A percentile compares a stretch with the other conserved stretches of the same genome.
Evolutionary conservation across 116 monocot species (phyloP).

Genomic region (Trichopus zeylanicus): DNA sequence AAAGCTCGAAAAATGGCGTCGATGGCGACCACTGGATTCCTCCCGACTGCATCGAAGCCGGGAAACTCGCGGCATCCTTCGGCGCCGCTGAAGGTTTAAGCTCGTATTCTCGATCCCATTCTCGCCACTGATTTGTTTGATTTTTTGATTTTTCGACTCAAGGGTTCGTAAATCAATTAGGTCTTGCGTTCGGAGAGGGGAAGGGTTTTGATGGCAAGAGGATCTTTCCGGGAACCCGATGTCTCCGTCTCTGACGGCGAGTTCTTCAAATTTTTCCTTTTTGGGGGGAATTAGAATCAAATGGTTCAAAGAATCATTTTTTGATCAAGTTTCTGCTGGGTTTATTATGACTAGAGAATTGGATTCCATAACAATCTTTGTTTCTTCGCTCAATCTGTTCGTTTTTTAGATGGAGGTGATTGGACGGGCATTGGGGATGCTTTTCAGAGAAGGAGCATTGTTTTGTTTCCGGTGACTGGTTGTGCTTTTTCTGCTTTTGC

Average conservation of each 20-base stretch:
- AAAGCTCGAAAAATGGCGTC: neutral
- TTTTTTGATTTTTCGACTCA: no score
- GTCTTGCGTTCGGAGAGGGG: neutral
- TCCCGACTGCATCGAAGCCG: neutral
- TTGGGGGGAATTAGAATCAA: neutral
- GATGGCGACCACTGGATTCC: neutral
- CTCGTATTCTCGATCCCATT: no score
- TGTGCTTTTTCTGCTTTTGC: slow-evolving; percentile 21
- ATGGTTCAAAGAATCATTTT: neutral
- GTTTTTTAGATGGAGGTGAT: neutral
- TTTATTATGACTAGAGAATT: no score
- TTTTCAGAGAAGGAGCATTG: slow-evolving; percentile 50
- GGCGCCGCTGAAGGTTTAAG: neutral
- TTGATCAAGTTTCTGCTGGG: no score
- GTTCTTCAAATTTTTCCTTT: neutral
- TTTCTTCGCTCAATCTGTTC: no score
- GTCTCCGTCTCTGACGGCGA: neutral
- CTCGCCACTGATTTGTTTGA: no score
- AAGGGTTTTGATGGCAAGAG: neutral
- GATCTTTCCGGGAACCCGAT: neutral
- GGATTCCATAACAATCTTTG: no score
- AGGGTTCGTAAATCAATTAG: neutral
- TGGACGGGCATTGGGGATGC: slow-evolving; percentile 8
- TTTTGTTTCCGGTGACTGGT: slow-evolving; percentile 39
- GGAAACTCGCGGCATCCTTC: neutral